phyloP scores from a whole-genome alignment of 345 rosid species.

The Gossypium herbaceum region DNA sequence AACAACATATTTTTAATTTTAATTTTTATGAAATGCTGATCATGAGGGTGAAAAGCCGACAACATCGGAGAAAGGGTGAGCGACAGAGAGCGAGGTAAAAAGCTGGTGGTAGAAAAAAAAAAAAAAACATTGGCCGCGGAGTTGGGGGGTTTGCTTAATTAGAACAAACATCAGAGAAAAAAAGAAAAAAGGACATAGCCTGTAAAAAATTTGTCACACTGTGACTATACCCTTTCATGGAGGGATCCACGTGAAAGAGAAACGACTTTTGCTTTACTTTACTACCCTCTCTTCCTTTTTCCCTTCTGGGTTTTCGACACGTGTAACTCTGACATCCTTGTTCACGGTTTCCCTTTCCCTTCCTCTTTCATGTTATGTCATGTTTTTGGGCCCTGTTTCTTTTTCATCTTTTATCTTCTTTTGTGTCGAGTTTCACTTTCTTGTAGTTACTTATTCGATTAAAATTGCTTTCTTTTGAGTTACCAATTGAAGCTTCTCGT shows the following conservation, averaged over 20 bases:
- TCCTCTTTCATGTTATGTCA: neutral
- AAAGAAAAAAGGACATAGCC: neutral
- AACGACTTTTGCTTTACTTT: neutral
- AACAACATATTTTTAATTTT: too few species aligned
- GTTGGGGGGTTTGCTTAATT: neutral
- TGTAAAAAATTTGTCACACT: slow-evolving; percentile 14
- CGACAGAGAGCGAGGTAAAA: neutral
- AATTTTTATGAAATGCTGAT: slow-evolving; percentile 9
- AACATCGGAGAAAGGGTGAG: slow-evolving; percentile 5
- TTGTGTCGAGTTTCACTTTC: neutral
- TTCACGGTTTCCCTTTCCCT: neutral
- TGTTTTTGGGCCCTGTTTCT: neutral
- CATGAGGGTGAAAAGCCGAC: slow-evolving; percentile 34
- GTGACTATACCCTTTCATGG: neutral
- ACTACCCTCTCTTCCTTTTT: neutral
- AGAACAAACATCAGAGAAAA: neutral
- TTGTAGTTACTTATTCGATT: neutral
- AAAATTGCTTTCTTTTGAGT: neutral
- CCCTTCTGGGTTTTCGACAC: neutral
- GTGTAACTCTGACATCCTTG: neutral
- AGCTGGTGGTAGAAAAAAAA: neutral
- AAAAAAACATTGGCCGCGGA: neutral
- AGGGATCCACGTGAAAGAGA: slow-evolving; percentile 8
- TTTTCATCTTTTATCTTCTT: neutral
- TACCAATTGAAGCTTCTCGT: neutral